phyloP scores from a whole-genome alignment of 495 filamentous ascomycete species.

The Aspergillus ostianus region DNA sequence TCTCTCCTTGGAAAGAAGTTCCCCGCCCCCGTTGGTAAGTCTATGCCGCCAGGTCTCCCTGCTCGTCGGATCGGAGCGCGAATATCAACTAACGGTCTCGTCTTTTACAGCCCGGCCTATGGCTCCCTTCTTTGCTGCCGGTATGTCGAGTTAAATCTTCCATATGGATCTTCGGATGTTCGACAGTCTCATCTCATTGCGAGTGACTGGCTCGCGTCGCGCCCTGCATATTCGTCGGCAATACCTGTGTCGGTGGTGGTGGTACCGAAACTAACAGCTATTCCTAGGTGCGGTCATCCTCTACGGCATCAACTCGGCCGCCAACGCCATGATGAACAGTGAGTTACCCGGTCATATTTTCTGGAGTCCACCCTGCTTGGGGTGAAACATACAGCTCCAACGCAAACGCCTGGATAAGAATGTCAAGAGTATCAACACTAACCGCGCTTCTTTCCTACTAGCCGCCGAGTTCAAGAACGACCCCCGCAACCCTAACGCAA shows the following conservation, averaged over 20 bases:
- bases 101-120: constrained; percentile 71
- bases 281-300: constrained; percentile 70
- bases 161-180: constrained; percentile 1
- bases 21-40: constrained; percentile 80
- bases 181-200: not conserved
- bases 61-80: not conserved
- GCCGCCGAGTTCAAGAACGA: constrained; percentile 95
- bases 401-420: not conserved
- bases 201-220: not conserved
- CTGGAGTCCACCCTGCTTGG: not conserved
- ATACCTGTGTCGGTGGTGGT: not conserved
- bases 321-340: constrained; percentile 70
- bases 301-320: constrained; percentile 82
- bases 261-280: constrained; percentile 30
- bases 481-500: constrained; percentile 78
- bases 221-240: not conserved
- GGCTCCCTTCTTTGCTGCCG: constrained; percentile 89
- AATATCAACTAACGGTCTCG: constrained; percentile 29
- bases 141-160: constrained; percentile 54
- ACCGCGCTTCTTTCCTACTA: constrained; percentile 35
- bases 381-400: not conserved
- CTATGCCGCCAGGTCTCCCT: constrained; percentile 20
- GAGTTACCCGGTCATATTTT: constrained; percentile 38
- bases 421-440: constrained; percentile 11
- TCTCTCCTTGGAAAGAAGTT: constrained; percentile 91